These are phyloP conservation scores for Penicillium sp. DNA, from an alignment of 2,329 filamentous ascomycete species.

Conservation along the genomic window DNA sequence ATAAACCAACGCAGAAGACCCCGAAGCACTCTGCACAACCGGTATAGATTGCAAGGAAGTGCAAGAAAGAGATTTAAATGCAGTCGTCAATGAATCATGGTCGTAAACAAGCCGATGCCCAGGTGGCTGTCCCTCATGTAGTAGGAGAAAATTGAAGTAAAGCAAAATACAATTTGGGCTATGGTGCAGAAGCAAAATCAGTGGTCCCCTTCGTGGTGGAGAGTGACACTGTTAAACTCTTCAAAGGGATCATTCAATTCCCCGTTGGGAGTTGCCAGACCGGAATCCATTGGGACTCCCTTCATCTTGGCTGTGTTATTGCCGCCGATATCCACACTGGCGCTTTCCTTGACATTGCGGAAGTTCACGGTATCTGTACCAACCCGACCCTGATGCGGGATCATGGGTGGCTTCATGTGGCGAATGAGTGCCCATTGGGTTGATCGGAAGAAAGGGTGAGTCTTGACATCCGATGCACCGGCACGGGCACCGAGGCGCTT, in stretches of 20 bases:
- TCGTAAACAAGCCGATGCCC: conserved; percentile 30
- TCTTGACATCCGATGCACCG: conserved; percentile 94
- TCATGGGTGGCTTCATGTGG: conserved; percentile 96
- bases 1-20: conserved; percentile 16
- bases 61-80: conserved; percentile 22
- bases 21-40: conserved; percentile 27
- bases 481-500: conserved; percentile 87
- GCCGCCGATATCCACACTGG: conserved; percentile 69
- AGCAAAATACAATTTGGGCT: conserved; percentile 9
- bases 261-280: conserved; percentile 75
- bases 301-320: conserved; percentile 51
- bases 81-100: conserved; percentile 35
- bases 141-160: conserved; percentile 9
- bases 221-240: conserved; percentile 96
- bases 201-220: conserved; percentile 86
- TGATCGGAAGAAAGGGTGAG: conserved; percentile 88
- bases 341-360: conserved; percentile 94
- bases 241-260: conserved; percentile 88
- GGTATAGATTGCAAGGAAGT: conserved; percentile 18
- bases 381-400: conserved; percentile 75
- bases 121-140: conserved; percentile 16
- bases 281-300: conserved; percentile 81
- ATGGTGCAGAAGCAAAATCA: conserved; percentile 12
- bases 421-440: conserved; percentile 96
- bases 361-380: conserved; percentile 96